Evolutionary conservation across 2,329 filamentous ascomycete genomes (phyloP), one percentile per base, ranked within the genome.

Genomic region (Phialemoniopsis sp.): DNA sequence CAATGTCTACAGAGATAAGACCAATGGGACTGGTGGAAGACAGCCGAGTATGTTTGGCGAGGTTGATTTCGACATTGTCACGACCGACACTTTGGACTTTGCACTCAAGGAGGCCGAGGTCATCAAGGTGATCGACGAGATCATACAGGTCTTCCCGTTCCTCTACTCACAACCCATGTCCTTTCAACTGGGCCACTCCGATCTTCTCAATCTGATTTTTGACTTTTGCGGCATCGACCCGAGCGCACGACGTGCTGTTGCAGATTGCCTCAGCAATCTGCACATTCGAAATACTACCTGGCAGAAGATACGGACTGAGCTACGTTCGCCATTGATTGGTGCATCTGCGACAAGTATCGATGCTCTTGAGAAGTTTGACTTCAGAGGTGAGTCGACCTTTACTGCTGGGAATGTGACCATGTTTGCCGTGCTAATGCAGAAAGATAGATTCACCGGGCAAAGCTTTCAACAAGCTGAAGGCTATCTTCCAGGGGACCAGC

Each of bases 1-100:
- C 7, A 84, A 76, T 28, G 89, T 97, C 2, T 97, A 89, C 56
- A 80, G 93, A 31, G 87, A 94, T 47, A 82, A 78, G 34, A 72
- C 81, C 36, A 26, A 26, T 26, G 21, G 21, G 6, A 26, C 21
- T 26, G 82, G 82, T 40, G 89, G 88, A 8, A 87, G 88, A 3
- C 87, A 95, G 50, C 93, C 93, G 7, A 76, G 77, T 41, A 85
- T 84, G 53, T 85, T 88, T 57, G 85, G 87, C 9, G 93, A 97
- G 57, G 90, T 94, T 3, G 90, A 97, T 58, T 98, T 97, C 58
- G 93, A 98, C 62, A 89, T 98, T 43, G 77, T 95, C n/a, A 91
- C 89, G 1, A 77, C 80, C 33, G 83, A 90, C 50, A 84, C 85
- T 1, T 64, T 89, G 5, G 89, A 97, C 53, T 69, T 95, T 34